Evolutionary conservation across 257 asterid genomes (phyloP), one percentile per base, ranked within the genome.

Genomic region (Solanum clarkiae): DNA sequence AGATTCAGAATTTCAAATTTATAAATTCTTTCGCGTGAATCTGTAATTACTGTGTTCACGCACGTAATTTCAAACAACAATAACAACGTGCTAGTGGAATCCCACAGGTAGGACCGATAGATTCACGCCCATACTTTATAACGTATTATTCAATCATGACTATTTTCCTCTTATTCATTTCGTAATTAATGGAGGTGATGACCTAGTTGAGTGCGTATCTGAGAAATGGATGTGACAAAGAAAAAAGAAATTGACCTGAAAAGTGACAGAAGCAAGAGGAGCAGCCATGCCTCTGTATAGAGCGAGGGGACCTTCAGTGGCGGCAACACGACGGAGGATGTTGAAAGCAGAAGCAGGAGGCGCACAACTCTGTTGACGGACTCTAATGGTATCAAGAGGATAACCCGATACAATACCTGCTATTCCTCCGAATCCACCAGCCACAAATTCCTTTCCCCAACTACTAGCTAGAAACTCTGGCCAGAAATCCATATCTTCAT

Each of bases 231-330:
- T 6, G 53, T 8, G 15, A 53, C 14, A 57, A n/a, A 18, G 11
- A 57, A 57, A 20, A 3, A 1, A 59, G 6, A 69, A 10, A 14
- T 17, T 36, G 26, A 94, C 98, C 97, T 95, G 99, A 69, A 95
- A 92, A 54, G 97, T 80, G 36, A 95, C 90, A 4, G 97, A 92
- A 82, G 94, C 95, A 77, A 95, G 88, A 44, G 98, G 98, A 56
- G 98, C 95, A 82, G 87, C 86, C 99, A 95, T 95, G 88, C 99
- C 99, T 12, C 94, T 87, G 88, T 89, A 95, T 18, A 95, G 95
- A 65, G 92, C 91, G 65, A 74, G 82, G 8, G 93, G 94, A 20
- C 99, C 97, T 70, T 93, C 93, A 7, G 75, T 88, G 55, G 89
- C 86, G 1, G 91, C 84, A 18, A 88, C 89, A 45, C 70, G 90